Percentiles rank a stretch among this genome's conserved stretches.
phyloP scores from a whole-genome alignment of 2,329 filamentous ascomycete species.

The Penicillium concentricum region DNA sequence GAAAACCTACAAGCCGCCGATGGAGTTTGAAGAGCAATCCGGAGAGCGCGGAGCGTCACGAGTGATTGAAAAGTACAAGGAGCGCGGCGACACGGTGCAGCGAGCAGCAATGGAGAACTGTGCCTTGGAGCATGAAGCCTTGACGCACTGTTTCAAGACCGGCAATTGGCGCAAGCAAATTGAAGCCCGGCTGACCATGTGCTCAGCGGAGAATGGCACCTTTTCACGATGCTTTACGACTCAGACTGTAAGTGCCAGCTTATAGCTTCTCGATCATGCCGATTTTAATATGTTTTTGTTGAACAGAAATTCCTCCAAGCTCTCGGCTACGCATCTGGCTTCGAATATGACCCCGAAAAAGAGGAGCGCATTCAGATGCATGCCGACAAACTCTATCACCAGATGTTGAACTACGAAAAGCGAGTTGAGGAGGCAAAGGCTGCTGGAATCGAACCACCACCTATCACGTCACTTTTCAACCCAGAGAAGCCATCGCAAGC shows the following conservation, averaged over 20 bases:
- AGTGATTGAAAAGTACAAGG: slow-evolving; percentile 80
- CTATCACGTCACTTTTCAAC: slow-evolving; percentile 47
- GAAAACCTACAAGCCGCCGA: slow-evolving; percentile 80
- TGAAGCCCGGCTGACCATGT: slow-evolving; percentile 66
- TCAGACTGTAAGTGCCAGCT: slow-evolving; percentile 63
- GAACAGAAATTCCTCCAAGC: slow-evolving; percentile 79
- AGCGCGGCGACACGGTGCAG: slow-evolving; percentile 74
- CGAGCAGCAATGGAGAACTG: slow-evolving; percentile 90
- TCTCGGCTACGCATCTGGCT: slow-evolving; percentile 75
- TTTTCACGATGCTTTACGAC: slow-evolving; percentile 88
- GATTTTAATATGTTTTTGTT: background rate
- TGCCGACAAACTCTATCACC: slow-evolving; percentile 84
- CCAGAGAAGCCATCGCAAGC: slow-evolving; percentile 28
- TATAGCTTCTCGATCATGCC: background rate
- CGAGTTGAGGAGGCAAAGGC: slow-evolving; percentile 61
- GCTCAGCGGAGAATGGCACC: slow-evolving; percentile 69
- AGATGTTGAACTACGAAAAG: slow-evolving; percentile 79
- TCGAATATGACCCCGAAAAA: slow-evolving; percentile 62
- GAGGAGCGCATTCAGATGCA: slow-evolving; percentile 95
- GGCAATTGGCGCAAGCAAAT: slow-evolving; percentile 64
- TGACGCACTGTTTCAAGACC: slow-evolving; percentile 76
- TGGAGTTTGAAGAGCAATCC: slow-evolving; percentile 62
- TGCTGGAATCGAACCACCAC: slow-evolving; percentile 43
- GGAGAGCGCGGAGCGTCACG: slow-evolving; percentile 78
- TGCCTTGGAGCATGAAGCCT: slow-evolving; percentile 77